Base-by-base conservation (phyloP, 2,329 filamentous ascomycete species). In the Coniochaeta prunicola region DNA sequence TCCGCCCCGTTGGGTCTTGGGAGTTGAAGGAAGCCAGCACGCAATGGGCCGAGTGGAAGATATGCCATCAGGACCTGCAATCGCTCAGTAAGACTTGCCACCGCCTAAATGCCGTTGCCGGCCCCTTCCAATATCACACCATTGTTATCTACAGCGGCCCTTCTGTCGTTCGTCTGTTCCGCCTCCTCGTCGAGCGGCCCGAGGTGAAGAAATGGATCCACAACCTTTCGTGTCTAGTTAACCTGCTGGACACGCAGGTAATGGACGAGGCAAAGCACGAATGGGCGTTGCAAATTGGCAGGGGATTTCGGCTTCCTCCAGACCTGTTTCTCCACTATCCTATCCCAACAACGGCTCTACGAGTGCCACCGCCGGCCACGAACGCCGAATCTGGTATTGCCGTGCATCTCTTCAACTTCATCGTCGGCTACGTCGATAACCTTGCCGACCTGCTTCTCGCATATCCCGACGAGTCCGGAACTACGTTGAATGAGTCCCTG, bases 91-190 rank as follows among this genome's bases (percentile, higher is more conserved):
- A 60, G 60, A 64, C 65, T 6, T 67, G 65, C 19, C 64, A 59
- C 28, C 65, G 63, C 57, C 63, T 68, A 58, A 61, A 63, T 30
- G 63, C 63, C 60, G 57, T 68, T 58, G 63, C 63, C 55, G 62
- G 61, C 58, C 65, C 66, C 6, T 57, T 62, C 36, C 65, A 67
- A n/a, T 68, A 63, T 60, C 64, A 65, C 61, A 67, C 63, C 53
- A 53, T 68, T 59, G 61, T 67, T 56, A 63, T 68, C 42, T 57
- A 58, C 57, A 64, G 62, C 42, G 62, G 61, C 7, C 34, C 38
- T n/a, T 59, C 59, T 28, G 56, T 68, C 17, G 63, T 68, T 34
- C 59, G 57, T 1, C 60, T 68, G 6, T 61, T 60, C 26, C 62
- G 57, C 42, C 65, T 61, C 12, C 56, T 67, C 24, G 54, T 61